These are phyloP conservation scores for Daldinia sp. DNA, from an alignment of 2,329 filamentous ascomycete species.

Conservation along the genomic window DNA sequence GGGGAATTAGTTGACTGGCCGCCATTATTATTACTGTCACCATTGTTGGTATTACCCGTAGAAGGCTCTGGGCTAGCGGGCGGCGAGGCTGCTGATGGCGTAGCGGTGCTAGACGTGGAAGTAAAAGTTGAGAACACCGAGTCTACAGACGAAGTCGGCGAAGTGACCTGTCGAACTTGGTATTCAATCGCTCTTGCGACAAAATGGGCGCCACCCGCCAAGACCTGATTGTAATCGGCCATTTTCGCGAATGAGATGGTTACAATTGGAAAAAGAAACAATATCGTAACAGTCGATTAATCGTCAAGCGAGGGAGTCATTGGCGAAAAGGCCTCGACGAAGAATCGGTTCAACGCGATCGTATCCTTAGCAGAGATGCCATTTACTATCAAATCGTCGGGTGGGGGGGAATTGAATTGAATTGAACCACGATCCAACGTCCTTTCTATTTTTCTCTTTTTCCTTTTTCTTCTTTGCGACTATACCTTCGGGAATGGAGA, in stretches of 20 bases:
- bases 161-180: constrained; percentile 44
- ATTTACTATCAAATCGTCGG: constrained; percentile 35
- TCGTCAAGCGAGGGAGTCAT: constrained; percentile 37
- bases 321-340: constrained; percentile 37
- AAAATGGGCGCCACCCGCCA: constrained; percentile 54
- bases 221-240: constrained; percentile 54
- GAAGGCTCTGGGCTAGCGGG: constrained; percentile 37
- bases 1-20: constrained; percentile 73
- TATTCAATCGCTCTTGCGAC: constrained; percentile 54
- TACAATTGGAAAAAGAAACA: constrained; percentile 1
- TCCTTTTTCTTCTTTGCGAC: constrained; percentile 5
- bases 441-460: neutral
- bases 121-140: constrained; percentile 20
- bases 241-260: constrained; percentile 47
- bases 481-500: constrained; percentile 16
- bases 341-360: constrained; percentile 34
- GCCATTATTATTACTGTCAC: constrained; percentile 57
- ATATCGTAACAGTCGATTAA: constrained; percentile 33
- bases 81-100: constrained; percentile 29
- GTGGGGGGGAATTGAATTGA: constrained; percentile 13
- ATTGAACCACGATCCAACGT: constrained; percentile 13
- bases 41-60: constrained; percentile 48
- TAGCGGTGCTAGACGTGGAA: constrained; percentile 27
- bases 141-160: constrained; percentile 3
- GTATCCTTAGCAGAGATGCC: constrained; percentile 36